Conservation (phyloP, 129 eudicot species). For the Flaveria robusta region DNA sequence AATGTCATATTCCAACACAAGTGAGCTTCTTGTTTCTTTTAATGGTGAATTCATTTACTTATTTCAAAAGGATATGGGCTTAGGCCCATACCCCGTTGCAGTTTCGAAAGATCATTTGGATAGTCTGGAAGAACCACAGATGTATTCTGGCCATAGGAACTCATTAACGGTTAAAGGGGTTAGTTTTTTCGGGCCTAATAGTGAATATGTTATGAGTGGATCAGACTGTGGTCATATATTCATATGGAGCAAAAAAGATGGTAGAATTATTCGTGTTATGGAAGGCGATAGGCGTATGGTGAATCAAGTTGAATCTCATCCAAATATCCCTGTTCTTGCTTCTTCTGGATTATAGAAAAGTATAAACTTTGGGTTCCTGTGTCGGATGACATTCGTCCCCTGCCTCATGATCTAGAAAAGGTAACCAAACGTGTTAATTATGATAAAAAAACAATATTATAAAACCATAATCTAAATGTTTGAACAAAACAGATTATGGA, state of each 20-base stretch:
- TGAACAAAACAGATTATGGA: conserved; percentile 29
- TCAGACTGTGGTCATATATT: conserved; percentile 91
- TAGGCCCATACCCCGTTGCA: conserved; percentile 55
- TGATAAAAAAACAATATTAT: neutral
- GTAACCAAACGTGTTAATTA: conserved; percentile 31
- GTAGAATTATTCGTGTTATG: conserved; percentile 60
- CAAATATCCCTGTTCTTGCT: conserved; percentile 66
- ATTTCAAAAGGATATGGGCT: conserved; percentile 67
- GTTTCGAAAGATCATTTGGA: conserved; percentile 35
- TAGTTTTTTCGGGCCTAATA: conserved; percentile 73
- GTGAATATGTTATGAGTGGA: conserved; percentile 75
- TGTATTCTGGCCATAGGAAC: conserved; percentile 75
- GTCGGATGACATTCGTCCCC: conserved; percentile 47
- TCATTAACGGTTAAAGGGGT: conserved; percentile 77
- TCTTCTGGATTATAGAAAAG: conserved; percentile 70
- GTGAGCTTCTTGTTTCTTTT: conserved; percentile 78
- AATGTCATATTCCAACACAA: conserved; percentile 62
- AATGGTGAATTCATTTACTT: conserved; percentile 66
- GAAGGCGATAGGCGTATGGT: conserved; percentile 70
- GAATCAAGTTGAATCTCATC: conserved; percentile 74
- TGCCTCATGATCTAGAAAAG: conserved; percentile 65
- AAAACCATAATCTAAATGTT: neutral
- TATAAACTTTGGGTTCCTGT: conserved; percentile 74
- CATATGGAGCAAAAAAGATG: conserved; percentile 80
- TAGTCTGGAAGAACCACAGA: conserved; percentile 45